Base-by-base conservation (phyloP, 305 asterid genomes). In the Euphrasia arctica region DNA sequence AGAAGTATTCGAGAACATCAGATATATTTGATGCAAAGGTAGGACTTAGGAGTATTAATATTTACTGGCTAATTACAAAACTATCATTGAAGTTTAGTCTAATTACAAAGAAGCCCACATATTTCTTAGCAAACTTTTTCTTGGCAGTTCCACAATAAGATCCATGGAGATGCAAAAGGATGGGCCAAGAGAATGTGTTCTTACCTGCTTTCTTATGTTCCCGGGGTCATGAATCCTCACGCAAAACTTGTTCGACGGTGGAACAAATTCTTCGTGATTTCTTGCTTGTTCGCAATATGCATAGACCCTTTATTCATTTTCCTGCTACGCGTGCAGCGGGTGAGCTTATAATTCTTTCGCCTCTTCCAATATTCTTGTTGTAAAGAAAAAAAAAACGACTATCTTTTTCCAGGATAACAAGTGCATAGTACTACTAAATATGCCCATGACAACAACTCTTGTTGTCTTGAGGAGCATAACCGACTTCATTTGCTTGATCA, bases 281-380 rank as follows among this genome's bases (percentile, higher is more conserved):
- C 87, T 70, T 87, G 90, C 87, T 77, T 85, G 64, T 68, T 79
- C 76, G 95, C 95, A 25, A 79, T 84, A 67, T 85, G 83, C 72
- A 66, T 90, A 54, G 97, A 90, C 79, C 97, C 95, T 0, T 36
- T 90, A 66, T 90, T 90, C 94, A 83, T 90, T 73, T 85, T 90
- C 72, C 77, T 82, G 67, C 74, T 87, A 52, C 67, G 50, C 50
- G 90, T 85, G 67, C 78, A 77, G 32, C 63, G 77, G 94, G 95
- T 87, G 81, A 49, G 58, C 71, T 70, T 60, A 65, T 61, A 11
- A 7, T 31, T 59, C 18, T 14, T 64, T 56, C 56, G 39, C 54
- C n/a, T 64, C 51, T 59, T 15, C 28, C 52, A 48, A 39, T 39
- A 39, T 9, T 39, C 12, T 0, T 10, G 9, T 39, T 7, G 2